Base-by-base conservation (phyloP, 257 asterid genomes). In the Primulina huaijiensis region DNA sequence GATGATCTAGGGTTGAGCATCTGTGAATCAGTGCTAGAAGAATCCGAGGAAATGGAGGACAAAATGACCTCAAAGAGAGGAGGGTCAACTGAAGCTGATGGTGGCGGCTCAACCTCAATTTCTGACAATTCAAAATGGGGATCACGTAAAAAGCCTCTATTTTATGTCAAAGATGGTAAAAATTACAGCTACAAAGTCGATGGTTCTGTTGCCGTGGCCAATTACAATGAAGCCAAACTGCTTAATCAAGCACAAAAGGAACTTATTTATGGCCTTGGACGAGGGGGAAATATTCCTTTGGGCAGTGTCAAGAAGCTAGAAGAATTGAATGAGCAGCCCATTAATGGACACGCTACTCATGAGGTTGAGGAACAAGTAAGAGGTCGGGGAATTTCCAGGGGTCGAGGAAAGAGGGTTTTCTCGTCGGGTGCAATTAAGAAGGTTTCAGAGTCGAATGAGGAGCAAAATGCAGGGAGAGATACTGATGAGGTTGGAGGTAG, bases 111-210 rank as follows among this genome's bases (percentile, higher is more conserved):
- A 16, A 72, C 79, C 60, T 75, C 85, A 14, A 68, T 70, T 21
- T 50, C 82, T 23, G 81, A 76, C 60, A 75, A 72, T 57, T 77
- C 84, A 52, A 91, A 83, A 75, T 90, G 97, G 99, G 72, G 69
- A 6, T 89, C 96, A 2, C 86, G 84, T 59, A 89, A 81, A 72
- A 80, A 71, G 73, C 99, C 99, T 31, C 97, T 87, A 46, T 94
- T 74, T 52, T 94, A 85, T 33, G 99, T 94, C 23, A 91, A 94
- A 81, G 97, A 94, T 56, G 99, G 99, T 70, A 94, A 89, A 76
- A 94, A 94, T 67, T 94, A 94, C 82, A 84, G 96, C 80, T 94
- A 94, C 83, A 87, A 89, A 72, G 97, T 94, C 7, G 97, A 80
- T 40, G 97, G 97, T 11, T 80, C 97, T n/a, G 80, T 89, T 62